A percentile compares a stretch with the other conserved stretches of the same genome.
Conservation (phyloP, 2,329 filamentous ascomycete species). For the Paradendryphiella salina region DNA sequence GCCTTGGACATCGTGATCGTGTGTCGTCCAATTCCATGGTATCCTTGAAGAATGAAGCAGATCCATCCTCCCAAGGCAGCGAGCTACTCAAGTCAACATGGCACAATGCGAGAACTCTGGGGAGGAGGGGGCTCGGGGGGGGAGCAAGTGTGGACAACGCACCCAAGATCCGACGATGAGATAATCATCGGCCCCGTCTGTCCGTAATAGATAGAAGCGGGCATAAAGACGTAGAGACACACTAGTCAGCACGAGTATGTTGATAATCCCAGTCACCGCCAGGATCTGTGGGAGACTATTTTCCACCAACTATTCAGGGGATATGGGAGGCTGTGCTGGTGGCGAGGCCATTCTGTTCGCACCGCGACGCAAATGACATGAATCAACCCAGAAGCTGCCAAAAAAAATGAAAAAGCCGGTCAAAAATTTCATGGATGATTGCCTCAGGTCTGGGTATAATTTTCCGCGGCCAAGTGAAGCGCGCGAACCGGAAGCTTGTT, state of each 20-base stretch:
- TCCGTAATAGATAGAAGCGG: constrained; percentile 1
- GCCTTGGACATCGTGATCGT: not conserved
- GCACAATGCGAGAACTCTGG: not conserved
- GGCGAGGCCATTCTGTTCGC: constrained; percentile 1
- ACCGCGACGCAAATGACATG: no score
- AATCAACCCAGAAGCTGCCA: no score
- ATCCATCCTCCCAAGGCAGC: constrained; percentile 1
- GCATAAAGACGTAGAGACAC: constrained; percentile 6
- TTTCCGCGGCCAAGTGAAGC: no score
- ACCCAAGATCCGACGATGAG: no score
- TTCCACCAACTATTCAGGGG: constrained; percentile 8
- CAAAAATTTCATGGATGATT: no score
- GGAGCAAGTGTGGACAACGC: not conserved
- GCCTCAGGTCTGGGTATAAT: no score
- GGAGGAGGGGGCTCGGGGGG: not conserved
- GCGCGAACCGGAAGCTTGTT: no score
- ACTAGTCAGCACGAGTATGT: not conserved
- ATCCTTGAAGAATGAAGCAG: constrained; percentile 9
- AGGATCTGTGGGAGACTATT: constrained; percentile 8
- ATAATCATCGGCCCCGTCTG: constrained; percentile 4
- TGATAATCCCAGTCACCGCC: constrained; percentile 3
- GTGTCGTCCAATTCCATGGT: constrained; percentile 10
- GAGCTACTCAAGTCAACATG: not conserved
- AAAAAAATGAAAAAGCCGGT: no score
- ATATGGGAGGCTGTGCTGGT: not conserved